A percentile compares a stretch with the other conserved stretches of the same genome.
Evolutionary conservation across 176 grass and related monocot genomes (phyloP).

Genomic region (Aegilops sharonensis): DNA sequence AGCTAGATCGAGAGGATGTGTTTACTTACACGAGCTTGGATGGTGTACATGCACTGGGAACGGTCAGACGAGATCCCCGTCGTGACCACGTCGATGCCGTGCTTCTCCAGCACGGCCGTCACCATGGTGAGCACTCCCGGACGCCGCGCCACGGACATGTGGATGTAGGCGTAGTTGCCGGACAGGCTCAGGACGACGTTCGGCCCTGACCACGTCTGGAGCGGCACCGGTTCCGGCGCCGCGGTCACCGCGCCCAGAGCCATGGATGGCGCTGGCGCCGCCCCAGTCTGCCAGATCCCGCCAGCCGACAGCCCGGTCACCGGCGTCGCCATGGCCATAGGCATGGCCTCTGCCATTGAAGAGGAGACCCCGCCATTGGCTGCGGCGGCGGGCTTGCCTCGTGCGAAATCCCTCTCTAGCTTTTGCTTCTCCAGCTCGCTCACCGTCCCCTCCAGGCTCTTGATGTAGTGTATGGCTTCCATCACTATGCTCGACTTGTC

Average conservation of each 20-base stretch:
- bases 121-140: constrained; percentile 31
- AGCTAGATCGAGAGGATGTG: background rate
- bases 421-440: constrained; percentile 48
- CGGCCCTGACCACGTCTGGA: constrained; percentile 59
- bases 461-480: constrained; percentile 69
- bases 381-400: background rate
- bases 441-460: constrained; percentile 38
- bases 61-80: constrained; percentile 25
- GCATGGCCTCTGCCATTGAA: background rate
- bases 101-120: constrained; percentile 52
- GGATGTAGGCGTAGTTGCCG: constrained; percentile 45
- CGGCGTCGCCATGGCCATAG: background rate
- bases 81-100: constrained; percentile 54
- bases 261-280: background rate
- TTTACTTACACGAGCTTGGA: constrained; percentile 65
- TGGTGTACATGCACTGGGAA: constrained; percentile 30
- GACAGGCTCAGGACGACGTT: constrained; percentile 58
- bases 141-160: constrained; percentile 24
- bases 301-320: constrained; percentile 23
- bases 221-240: background rate
- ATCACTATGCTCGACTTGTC: constrained; percentile 63
- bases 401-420: constrained; percentile 24
- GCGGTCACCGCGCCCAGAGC: background rate
- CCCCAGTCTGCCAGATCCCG: background rate
- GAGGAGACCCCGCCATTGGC: background rate